Evolutionary conservation across 108 stramenopile species (phyloP), one percentile per base, ranked within the genome.

Genomic region (Cyclotella kingstonii): DNA sequence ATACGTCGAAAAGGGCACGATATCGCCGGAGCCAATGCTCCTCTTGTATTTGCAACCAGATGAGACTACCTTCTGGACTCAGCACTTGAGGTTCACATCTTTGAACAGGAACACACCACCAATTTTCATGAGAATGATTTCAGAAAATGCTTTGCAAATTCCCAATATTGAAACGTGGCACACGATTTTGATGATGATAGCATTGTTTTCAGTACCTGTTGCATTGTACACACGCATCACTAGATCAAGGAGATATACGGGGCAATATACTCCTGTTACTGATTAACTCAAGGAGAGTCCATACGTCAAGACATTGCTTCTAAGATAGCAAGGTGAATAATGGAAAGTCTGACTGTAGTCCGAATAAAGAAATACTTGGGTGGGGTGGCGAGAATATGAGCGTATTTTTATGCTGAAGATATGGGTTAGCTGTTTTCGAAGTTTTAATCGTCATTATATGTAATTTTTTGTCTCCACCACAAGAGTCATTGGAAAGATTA

Each of bases 11-110:
- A 60, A 73, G 30, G 83, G 85, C 2, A 87, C 90, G 3, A 58
- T 91, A 31, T 87, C 84, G 4, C 90, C 90, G 19, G 86, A 91
- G 48, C 90, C 90, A 18, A 77, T 81, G 66, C 73, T 85, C 23
- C 76, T 84, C 19, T 47, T 91, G 25, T 78, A 82, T 42, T 61
- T 91, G 31, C 43, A 67, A 26, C 84, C 86, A 5, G 86, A 77
- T 21, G 66, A 80, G 66, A 68, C 81, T 1, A 87, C 60, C 1
- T 73, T 81, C 10, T 91, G 90, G 90, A 88, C 90, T n/a, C 86
- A 91, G 57, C 76, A 61, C 42, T 54, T 75, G 43, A 63, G 46
- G 44, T 69, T 75, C 38, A 56, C 42, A 49, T 53, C 71, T 19
- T n/a, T 68, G 5, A 51, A 60, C 35, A 54, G 50, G 31, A 51